phyloP scores from a whole-genome alignment of 164 flowering plant species.

The Vitis amurensis region DNA sequence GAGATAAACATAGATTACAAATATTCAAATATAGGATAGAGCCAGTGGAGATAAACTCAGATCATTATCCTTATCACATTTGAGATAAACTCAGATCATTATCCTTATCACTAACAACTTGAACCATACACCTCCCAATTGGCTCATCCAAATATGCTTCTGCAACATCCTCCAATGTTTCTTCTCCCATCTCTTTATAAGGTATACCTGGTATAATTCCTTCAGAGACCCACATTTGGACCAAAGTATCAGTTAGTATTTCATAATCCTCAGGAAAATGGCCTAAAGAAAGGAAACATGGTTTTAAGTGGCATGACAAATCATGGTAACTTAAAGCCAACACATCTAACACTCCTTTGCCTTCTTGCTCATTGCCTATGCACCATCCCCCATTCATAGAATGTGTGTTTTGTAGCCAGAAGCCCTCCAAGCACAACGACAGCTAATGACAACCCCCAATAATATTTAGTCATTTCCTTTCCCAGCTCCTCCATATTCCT shows the following conservation, averaged over 20 bases:
- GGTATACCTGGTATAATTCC: conserved; percentile 15
- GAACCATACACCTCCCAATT: too few species aligned
- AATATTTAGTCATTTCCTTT: conserved; percentile 18
- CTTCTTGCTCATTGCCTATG: conserved; percentile 20
- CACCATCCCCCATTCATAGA: conserved; percentile 24
- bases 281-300: conserved; percentile 33
- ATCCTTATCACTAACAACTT: too few species aligned
- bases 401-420: conserved; percentile 15
- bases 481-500: conserved; percentile 12
- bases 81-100: too few species aligned
- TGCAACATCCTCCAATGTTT: neutral
- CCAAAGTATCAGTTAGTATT: conserved; percentile 8
- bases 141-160: too few species aligned
- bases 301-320: conserved; percentile 17
- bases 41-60: too few species aligned
- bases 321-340: too few species aligned
- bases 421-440: conserved; percentile 34
- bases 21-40: too few species aligned
- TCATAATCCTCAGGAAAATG: conserved; percentile 26
- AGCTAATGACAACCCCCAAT: conserved; percentile 33
- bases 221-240: conserved; percentile 35
- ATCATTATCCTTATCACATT: too few species aligned
- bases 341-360: too few species aligned
- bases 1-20: too few species aligned
- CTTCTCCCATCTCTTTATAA: neutral